Percentiles rank a stretch among this genome's conserved stretches.
Evolutionary conservation across 177 flowering plant genomes (phyloP).

Genomic region (Vitis hybrid): DNA sequence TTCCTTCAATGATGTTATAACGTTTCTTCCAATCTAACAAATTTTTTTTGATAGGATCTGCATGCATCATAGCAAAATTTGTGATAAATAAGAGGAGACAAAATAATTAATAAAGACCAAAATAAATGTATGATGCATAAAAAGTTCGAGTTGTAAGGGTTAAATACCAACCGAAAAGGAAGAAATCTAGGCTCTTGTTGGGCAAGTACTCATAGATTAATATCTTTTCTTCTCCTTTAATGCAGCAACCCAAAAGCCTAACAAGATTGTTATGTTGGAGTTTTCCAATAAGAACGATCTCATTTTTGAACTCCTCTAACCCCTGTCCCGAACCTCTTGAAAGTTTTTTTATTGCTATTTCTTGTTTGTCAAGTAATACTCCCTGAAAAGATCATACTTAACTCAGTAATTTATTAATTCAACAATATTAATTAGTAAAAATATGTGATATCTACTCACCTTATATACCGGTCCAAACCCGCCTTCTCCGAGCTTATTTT

Average conservation of each 20-base stretch:
- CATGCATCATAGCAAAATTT: no score
- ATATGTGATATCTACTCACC: not conserved
- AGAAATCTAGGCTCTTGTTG: constrained; percentile 5
- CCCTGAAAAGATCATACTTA: not conserved
- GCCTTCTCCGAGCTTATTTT: constrained; percentile 4
- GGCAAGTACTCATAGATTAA: constrained; percentile 1
- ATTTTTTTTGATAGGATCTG: no score
- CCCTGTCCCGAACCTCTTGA: not conserved
- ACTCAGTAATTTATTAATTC: not conserved
- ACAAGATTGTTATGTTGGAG: constrained; percentile 7
- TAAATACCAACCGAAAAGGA: not conserved
- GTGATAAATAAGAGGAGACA: no score
- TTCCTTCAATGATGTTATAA: constrained; percentile 10
- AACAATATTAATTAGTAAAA: not conserved
- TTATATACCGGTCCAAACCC: constrained; percentile 4
- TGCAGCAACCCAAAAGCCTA: not conserved
- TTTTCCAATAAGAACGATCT: not conserved
- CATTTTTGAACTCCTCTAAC: constrained; percentile 2
- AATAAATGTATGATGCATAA: no score
- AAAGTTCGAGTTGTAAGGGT: no score
- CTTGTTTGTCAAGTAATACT: not conserved
- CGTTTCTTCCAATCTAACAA: constrained; percentile 11
- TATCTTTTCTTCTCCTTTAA: constrained; percentile 3
- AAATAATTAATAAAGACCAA: no score
- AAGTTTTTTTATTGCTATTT: constrained; percentile 1